Base-by-base conservation (phyloP, 2,329 filamentous ascomycete species). In the Apiospora hydei region DNA sequence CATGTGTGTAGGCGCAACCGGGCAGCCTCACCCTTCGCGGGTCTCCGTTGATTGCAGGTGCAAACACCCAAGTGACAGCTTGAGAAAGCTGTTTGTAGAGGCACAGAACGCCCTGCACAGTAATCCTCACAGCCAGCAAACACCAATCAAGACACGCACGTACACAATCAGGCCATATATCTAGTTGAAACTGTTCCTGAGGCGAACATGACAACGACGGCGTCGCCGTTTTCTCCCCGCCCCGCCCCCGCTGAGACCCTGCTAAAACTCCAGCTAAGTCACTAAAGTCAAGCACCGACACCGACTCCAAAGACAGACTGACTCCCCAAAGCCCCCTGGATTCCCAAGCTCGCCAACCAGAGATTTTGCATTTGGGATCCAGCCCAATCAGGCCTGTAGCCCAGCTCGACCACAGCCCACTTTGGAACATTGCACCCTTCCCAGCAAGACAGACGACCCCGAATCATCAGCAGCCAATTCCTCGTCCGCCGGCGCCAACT, bases 401-500 rank as follows among this genome's bases (percentile, higher is more conserved):
- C 30, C 26, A 38, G 53, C 34, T n/a, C 30, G 2, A n/a, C 10
- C 18, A 13, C 47, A 64, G 57, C 57, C 57, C 57, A 64, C 57
- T 38, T 64, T n/a, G 57, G 57, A 30, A 64, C 57, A 64, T 41
- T 30, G 30, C 30, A 41, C 57, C 57, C 18, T 64, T 38, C 53
- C 53, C 21, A 38, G 53, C 53, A 61, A 61, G 53, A 61, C 53
- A 61, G 30, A 21, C 57, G 30, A 64, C 10, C 57, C 46, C 44
- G 18, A 49, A 49, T 16, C 10, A 24, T 14, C n/a, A 64, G 34
- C 57, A 64, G 8, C n/a, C 57, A 64, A 64, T 64, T n/a, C 57
- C 30, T 64, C 57, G 34, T n/a, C 30, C 14, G 66, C 66, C 66
- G 44, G 44, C 43, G 66, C 66, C 66, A 68, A 68, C 66, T 46